Conservation (phyloP, 345 rosid genomes). For the Rhodamnia argentea region DNA sequence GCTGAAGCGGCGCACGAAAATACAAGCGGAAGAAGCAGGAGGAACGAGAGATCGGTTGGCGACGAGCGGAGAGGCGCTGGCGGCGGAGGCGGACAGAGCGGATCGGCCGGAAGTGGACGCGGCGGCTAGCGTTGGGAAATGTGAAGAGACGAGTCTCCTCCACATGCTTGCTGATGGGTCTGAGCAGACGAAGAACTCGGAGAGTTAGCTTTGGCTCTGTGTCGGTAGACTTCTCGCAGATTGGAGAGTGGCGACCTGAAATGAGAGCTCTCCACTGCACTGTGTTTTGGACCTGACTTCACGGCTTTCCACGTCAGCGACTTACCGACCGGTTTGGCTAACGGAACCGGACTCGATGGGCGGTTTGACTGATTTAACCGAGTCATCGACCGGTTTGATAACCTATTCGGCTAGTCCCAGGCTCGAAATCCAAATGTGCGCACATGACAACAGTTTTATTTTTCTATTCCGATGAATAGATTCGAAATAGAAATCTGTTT, state of each 20-base stretch:
- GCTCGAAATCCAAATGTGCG: too few relatives aligned
- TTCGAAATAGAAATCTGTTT: too few relatives aligned
- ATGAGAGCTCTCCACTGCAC: not conserved
- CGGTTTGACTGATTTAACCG: not conserved
- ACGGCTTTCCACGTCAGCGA: not conserved
- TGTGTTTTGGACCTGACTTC: not conserved
- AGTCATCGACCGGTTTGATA: not conserved
- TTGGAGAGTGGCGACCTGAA: not conserved
- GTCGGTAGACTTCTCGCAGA: not conserved
- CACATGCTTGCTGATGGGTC: constrained; percentile 37
- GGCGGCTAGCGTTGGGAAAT: constrained; percentile 60
- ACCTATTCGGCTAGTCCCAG: not conserved
- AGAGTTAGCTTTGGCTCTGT: not conserved
- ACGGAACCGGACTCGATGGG: not conserved
- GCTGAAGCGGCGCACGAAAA: constrained; percentile 34
- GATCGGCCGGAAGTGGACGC: constrained; percentile 21
- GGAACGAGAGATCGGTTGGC: constrained; percentile 20
- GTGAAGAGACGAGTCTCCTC: constrained; percentile 59
- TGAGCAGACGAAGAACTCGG: not conserved
- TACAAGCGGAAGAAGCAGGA: constrained; percentile 18
- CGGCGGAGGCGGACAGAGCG: constrained; percentile 6
- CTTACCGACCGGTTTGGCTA: too few relatives aligned
- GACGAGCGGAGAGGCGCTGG: constrained; percentile 9
- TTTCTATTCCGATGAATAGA: too few relatives aligned
- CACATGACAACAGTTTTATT: too few relatives aligned